Base-by-base conservation (phyloP, 2,329 filamentous ascomycete genomes). In the Zasmidium cellare region DNA sequence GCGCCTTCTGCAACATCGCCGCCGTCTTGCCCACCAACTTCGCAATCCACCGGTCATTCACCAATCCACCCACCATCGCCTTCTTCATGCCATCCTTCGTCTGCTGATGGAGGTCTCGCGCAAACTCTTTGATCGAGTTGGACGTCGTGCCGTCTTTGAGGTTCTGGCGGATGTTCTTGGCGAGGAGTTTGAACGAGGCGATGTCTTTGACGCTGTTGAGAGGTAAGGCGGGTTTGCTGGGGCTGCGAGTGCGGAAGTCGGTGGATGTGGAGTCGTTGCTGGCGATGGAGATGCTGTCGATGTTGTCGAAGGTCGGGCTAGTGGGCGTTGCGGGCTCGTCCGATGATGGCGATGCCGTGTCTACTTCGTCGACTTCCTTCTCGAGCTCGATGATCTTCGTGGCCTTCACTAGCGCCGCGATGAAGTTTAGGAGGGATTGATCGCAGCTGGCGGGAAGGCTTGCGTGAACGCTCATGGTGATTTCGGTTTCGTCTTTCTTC, bases 301-400 rank as follows among this genome's bases (percentile, higher is more conserved):
- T 70, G 65, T 68, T 50, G 62, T 65, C 67, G 46, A 67, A 59
- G 56, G 71, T 61, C 51, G 61, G 31, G 11, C 59, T 56, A 22
- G 58, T 51, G 7, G 61, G 53, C 14, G 59, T 60, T 18, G 51
- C 56, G 25, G 47, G 55, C 9, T 47, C 48, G 9, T 25, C 20
- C 16, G 38, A 45, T 18, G 46, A 46, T 14, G 38, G 19, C 3
- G 22, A 51, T 44, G 31, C 25, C 45, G 9, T 22, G 11, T 52
- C 56, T 9, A 46, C 60, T 12, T 75, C 74, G 52, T 77, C 75
- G 23, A 74, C 62, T 14, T 76, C 76, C 57, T 78, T 81, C 63
- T 83, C 80, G 23, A 79, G 70, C 62, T 84, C 81, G 47, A 83
- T 80, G 38, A 84, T 75, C 60, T 84, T 84, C n/a, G 77, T 82